Base-by-base conservation (phyloP, 2,329 filamentous ascomycete genomes). In the Dactylellina sp. region DNA sequence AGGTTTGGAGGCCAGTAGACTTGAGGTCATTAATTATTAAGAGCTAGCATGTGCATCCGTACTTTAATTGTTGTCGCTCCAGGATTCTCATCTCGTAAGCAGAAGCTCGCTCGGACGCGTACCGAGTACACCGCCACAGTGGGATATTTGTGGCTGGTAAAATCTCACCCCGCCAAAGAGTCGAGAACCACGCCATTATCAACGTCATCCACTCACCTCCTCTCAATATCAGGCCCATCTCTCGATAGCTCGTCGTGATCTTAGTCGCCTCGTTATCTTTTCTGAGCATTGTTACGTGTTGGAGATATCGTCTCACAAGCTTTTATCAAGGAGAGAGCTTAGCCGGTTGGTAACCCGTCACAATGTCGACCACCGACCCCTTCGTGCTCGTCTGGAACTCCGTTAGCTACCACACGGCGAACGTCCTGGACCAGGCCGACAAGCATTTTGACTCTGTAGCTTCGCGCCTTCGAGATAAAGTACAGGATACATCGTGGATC, bases 331-430 rank as follows among this genome's bases (percentile, higher is more conserved):
- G 28, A 9, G 28, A 32, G 9, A 4, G 4, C 9, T 32, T 9
- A 9, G 28, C 28, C 28, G 5, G 28, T 4, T 9, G 28, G 5
- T 4, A 32, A 32, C 28, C 28, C 28, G 28, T 32, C 28, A 9
- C 28, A 52, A 72, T 72, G 68, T 65, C 68, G 25, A 66, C 70
- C 2, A 74, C 70, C 9, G 70, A 74, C 61, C 70, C 70, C 44
- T 74, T 74, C 61, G 42, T 74, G n/a, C 61, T 74, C 20, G 70
- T 62, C 7, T 74, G 70, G 70, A 74, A 66, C 42, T 61, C 55
- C 3, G 57, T 74, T 7, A 40, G 44, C 2, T 74, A 74, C 55
- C 70, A 74, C 22, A 62, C 61, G 2, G 14, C 55, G 11, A 63
- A 63, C 16, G 11, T 64, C 22, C 62, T 68, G 50, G 63, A 68